phyloP scores from a whole-genome alignment of 1,284 basidiomycete genomes.

The Puccinia coronata region DNA sequence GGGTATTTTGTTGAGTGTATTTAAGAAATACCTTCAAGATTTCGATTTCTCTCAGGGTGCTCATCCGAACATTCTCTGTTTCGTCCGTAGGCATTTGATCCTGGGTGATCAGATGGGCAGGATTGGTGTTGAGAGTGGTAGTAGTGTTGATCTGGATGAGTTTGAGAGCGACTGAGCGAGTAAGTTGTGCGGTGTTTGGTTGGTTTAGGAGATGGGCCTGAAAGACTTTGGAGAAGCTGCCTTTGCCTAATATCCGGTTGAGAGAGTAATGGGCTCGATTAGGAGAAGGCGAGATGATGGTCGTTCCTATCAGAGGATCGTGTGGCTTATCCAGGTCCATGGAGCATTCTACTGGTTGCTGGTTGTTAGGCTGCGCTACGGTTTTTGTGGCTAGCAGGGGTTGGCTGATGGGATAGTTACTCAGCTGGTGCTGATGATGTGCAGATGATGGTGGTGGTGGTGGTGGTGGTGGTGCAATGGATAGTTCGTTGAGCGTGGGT shows the following conservation, averaged over 20 bases:
- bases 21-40: conserved; percentile 67
- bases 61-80: conserved; percentile 74
- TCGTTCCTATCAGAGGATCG: conserved; percentile 4
- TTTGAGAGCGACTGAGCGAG: conserved; percentile 20
- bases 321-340: background rate
- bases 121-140: background rate
- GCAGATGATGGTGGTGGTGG: background rate
- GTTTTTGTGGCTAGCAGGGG: background rate
- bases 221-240: conserved; percentile 45
- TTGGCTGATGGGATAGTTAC: background rate
- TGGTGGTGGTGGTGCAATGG: too few relatives aligned
- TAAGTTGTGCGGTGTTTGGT: background rate
- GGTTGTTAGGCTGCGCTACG: background rate
- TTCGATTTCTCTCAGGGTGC: conserved; percentile 83
- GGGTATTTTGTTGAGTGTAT: background rate
- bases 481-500: background rate
- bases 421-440: background rate
- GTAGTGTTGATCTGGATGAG: conserved; percentile 1
- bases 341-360: background rate
- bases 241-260: conserved; percentile 16
- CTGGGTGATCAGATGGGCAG: conserved; percentile 14
- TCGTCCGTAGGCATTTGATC: conserved; percentile 60
- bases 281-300: conserved; percentile 14
- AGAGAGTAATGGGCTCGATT: conserved; percentile 19
- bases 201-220: conserved; percentile 15